phyloP scores from a whole-genome alignment of 2,329 filamentous ascomycete genomes.

The Dothistroma septosporum region DNA sequence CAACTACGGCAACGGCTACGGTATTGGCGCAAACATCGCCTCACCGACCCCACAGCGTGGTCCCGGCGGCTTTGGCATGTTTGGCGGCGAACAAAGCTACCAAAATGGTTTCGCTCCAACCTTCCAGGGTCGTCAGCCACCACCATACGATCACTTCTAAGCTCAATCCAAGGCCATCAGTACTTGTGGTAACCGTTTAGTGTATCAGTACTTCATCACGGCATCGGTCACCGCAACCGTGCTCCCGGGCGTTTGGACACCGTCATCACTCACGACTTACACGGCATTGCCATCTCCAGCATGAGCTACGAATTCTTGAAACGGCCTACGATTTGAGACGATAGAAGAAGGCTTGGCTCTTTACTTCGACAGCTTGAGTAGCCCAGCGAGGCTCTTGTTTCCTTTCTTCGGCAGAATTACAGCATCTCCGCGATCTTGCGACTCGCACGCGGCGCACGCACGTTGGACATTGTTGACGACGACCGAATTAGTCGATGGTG shows the following conservation, averaged over 20 bases:
- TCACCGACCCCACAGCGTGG: conserved; percentile 32
- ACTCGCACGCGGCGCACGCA: conserved; percentile 8
- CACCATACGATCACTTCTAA: conserved; percentile 28
- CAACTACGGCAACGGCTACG: conserved; percentile 16
- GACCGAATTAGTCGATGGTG: conserved; percentile 4
- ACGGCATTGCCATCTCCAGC: conserved; percentile 15
- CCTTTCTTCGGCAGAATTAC: conserved; percentile 5
- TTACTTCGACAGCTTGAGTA: conserved; percentile 11
- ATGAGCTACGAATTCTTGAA: conserved; percentile 20
- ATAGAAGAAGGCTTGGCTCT: conserved; percentile 11
- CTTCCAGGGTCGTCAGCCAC: conserved; percentile 15
- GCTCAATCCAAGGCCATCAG: conserved; percentile 5
- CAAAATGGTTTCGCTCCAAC: conserved; percentile 24
- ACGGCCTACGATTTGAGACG: conserved; percentile 18
- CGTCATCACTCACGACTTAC: conserved; percentile 14
- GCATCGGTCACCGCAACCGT: conserved; percentile 1
- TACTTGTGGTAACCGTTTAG: not conserved
- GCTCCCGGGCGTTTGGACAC: conserved; percentile 11
- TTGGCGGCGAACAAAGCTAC: conserved; percentile 16
- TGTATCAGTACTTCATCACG: conserved; percentile 21
- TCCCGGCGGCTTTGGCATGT: conserved; percentile 22
- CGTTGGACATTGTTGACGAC: conserved; percentile 7
- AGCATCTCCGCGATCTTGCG: conserved; percentile 7
- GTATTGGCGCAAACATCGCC: conserved; percentile 20
- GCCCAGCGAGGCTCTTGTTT: not conserved